Evolutionary conservation across 1,284 basidiomycete species (phyloP).

Genomic region (Wolfiporia cocos): DNA sequence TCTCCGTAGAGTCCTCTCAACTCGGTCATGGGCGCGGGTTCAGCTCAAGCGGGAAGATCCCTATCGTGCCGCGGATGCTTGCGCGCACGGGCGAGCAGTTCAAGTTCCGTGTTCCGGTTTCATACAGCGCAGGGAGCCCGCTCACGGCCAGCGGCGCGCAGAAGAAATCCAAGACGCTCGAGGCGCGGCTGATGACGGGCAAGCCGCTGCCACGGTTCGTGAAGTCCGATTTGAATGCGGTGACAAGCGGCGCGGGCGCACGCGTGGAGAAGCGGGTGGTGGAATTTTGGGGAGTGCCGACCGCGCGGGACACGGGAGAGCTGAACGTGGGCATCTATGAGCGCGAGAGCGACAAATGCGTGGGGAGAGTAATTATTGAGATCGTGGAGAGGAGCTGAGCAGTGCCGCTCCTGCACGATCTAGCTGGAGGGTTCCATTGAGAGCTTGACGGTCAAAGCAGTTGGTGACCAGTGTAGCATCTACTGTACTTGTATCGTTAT

Average conservation of each 20-base stretch:
- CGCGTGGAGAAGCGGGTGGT: constrained; percentile 34
- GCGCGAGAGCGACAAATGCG: constrained; percentile 39
- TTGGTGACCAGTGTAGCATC: too few species aligned
- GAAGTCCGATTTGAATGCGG: constrained; percentile 41
- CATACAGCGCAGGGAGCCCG: constrained; percentile 9
- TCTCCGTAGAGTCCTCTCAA: constrained; percentile 54
- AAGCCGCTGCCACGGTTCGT: constrained; percentile 52
- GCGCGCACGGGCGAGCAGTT: constrained; percentile 56
- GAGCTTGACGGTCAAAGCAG: too few species aligned
- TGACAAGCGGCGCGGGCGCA: constrained; percentile 21
- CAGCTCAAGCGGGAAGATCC: constrained; percentile 11
- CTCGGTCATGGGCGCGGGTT: constrained; percentile 25
- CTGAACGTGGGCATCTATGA: constrained; percentile 52
- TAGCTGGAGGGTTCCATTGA: too few species aligned
- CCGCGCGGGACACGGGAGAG: constrained; percentile 46
- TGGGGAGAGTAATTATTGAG: constrained; percentile 52
- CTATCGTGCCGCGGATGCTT: constrained; percentile 38
- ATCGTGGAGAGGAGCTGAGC: constrained; percentile 41
- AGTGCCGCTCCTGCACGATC: background rate
- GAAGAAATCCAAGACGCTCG: constrained; percentile 25
- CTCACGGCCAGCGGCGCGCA: constrained; percentile 8
- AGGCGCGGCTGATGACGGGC: constrained; percentile 47
- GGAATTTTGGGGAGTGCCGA: constrained; percentile 53
- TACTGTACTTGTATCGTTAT: too few species aligned
- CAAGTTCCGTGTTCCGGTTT: constrained; percentile 48